A percentile compares a stretch with the other conserved stretches of the same genome.
Conservation (phyloP, 352 stramenopile species). For the Globisporangium acanthophoron region DNA sequence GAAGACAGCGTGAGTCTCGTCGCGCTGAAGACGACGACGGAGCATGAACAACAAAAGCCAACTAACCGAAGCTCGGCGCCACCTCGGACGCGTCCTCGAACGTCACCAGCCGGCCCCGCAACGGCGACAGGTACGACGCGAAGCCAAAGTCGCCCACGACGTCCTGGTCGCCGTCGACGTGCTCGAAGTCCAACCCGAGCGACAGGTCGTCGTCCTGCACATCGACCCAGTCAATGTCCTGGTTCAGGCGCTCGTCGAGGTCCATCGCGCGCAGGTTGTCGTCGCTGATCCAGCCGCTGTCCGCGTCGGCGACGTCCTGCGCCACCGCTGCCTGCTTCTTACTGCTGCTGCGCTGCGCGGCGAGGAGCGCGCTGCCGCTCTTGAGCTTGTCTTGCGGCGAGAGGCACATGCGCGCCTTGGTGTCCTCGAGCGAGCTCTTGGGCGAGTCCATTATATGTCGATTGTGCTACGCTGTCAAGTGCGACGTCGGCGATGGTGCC, state of each 20-base stretch:
- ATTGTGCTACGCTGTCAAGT: background rate
- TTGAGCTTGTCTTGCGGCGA: slow-evolving; percentile 69
- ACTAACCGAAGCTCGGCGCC: slow-evolving; percentile 74
- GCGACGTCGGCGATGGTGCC: background rate
- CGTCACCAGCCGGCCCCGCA: slow-evolving; percentile 33
- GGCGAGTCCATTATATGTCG: slow-evolving; percentile 8
- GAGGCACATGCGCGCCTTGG: slow-evolving; percentile 52
- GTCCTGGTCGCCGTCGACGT: slow-evolving; percentile 28
- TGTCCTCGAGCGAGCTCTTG: slow-evolving; percentile 36
- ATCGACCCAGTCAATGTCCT: slow-evolving; percentile 84
- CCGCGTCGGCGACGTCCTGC: slow-evolving; percentile 37
- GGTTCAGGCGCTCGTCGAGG: slow-evolving; percentile 65
- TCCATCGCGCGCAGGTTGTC: slow-evolving; percentile 73
- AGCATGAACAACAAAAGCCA: slow-evolving; percentile 33
- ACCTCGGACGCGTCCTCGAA: slow-evolving; percentile 32
- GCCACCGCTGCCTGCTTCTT: slow-evolving; percentile 19
- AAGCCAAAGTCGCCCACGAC: slow-evolving; percentile 69
- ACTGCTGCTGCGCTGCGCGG: slow-evolving; percentile 18
- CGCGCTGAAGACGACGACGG: background rate
- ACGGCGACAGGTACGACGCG: slow-evolving; percentile 44
- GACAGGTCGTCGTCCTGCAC: slow-evolving; percentile 55
- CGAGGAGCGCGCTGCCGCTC: slow-evolving; percentile 16
- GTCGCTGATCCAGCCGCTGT: slow-evolving; percentile 70
- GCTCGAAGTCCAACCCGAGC: slow-evolving; percentile 47
- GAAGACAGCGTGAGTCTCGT: slow-evolving; percentile 17